These are phyloP conservation scores for Pythium grandisporangium DNA, from an alignment of 352 stramenopile genomes.

Conservation along the genomic window DNA sequence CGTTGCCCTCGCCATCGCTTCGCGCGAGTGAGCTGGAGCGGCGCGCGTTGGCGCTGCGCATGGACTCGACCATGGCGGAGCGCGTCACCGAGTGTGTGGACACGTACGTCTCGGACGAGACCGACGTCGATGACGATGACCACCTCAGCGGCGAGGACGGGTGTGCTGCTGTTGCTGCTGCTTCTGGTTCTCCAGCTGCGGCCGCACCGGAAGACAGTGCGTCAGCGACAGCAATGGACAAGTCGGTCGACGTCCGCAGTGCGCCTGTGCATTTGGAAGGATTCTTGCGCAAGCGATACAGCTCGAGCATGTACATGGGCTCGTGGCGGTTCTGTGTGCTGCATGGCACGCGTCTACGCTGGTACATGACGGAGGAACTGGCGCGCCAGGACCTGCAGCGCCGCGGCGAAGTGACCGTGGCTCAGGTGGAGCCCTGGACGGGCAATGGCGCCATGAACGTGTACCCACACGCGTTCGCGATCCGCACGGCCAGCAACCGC, in stretches of 20 bases:
- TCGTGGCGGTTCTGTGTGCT: conserved; percentile 68
- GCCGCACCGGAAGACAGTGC: no score
- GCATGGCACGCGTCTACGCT: conserved; percentile 45
- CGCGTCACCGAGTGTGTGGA: no score
- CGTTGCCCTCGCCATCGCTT: background rate
- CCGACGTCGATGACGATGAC: background rate
- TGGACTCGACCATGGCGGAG: conserved; percentile 4
- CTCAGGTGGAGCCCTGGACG: conserved; percentile 46
- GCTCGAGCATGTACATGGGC: conserved; percentile 63
- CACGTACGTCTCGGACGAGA: background rate
- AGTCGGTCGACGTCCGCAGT: conserved; percentile 2
- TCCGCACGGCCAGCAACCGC: conserved; percentile 44
- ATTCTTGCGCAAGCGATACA: conserved; percentile 61
- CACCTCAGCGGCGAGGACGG: background rate
- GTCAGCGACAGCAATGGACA: no score
- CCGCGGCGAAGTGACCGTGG: conserved; percentile 52
- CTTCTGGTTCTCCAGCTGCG: no score
- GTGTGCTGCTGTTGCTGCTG: no score
- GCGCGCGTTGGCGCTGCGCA: conserved; percentile 3
- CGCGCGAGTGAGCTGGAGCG: conserved; percentile 1
- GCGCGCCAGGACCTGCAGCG: conserved; percentile 35
- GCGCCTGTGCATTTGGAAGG: conserved; percentile 24
- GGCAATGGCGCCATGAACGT: conserved; percentile 39
- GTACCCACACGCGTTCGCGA: conserved; percentile 47
- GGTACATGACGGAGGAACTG: conserved; percentile 51